Conservation (phyloP, 2,329 filamentous ascomycete species). For the Madurella mycetomatis region DNA sequence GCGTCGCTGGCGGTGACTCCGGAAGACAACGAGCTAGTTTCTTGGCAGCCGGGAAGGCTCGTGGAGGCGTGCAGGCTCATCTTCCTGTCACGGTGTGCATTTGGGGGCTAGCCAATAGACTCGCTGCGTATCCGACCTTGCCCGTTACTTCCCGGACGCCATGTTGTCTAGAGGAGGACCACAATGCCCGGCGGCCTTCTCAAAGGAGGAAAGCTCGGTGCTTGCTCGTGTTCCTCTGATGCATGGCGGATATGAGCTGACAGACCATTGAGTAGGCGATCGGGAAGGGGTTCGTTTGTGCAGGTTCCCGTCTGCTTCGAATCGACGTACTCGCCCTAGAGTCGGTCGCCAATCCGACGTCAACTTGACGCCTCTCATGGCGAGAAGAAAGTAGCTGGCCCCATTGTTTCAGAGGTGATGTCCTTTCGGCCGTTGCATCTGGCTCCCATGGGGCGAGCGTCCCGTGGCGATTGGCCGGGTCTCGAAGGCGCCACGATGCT, state of each 20-base stretch:
- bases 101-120: background rate
- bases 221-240: slow-evolving; percentile 27
- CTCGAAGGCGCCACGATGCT: slow-evolving; percentile 9
- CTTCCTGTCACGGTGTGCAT: background rate
- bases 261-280: slow-evolving; percentile 20
- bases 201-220: slow-evolving; percentile 18
- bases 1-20: background rate
- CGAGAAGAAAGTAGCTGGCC: slow-evolving; percentile 16
- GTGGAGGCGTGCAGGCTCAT: background rate
- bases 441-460: slow-evolving; percentile 10
- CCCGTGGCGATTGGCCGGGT: slow-evolving; percentile 17
- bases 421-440: slow-evolving; percentile 29
- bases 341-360: slow-evolving; percentile 26
- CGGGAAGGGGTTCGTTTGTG: slow-evolving; percentile 33
- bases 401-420: slow-evolving; percentile 30
- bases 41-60: background rate
- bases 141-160: background rate
- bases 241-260: slow-evolving; percentile 31
- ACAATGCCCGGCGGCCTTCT: slow-evolving; percentile 12
- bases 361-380: slow-evolving; percentile 15
- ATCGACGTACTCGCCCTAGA: slow-evolving; percentile 24
- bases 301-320: slow-evolving; percentile 36
- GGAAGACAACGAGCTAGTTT: background rate
- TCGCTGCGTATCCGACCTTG: slow-evolving; percentile 10
- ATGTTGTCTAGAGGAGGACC: background rate